These are phyloP conservation scores for Agrostemma githago DNA, from an alignment of 148 eudicot species.

Conservation along the genomic window DNA sequence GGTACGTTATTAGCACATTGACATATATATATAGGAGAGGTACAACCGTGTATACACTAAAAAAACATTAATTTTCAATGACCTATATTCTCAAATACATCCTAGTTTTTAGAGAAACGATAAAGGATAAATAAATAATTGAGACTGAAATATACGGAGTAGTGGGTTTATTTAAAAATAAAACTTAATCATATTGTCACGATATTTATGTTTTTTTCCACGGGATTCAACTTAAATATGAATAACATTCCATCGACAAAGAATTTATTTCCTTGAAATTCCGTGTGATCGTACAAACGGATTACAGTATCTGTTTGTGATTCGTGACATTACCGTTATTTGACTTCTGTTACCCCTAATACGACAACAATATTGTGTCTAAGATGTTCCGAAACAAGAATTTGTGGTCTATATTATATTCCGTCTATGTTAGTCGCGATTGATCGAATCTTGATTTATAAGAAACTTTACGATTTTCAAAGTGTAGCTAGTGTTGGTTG, in stretches of 20 bases:
- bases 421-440: not conserved
- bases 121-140: no score
- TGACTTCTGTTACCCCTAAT: not conserved
- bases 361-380: not conserved
- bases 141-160: not conserved
- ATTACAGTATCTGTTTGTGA: no score
- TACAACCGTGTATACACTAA: no score
- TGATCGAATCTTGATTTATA: not conserved
- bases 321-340: no score
- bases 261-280: no score
- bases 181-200: no score
- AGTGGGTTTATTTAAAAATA: no score
- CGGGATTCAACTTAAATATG: no score
- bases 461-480: not conserved
- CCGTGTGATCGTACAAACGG: not conserved
- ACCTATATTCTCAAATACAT: not conserved
- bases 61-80: no score
- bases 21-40: not conserved
- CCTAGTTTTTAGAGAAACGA: no score
- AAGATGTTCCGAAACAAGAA: not conserved
- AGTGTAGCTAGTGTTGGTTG: slow-evolving; percentile 2
- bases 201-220: no score
- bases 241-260: no score
- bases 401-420: not conserved
- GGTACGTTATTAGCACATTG: not conserved